Evolutionary conservation across 108 stramenopile genomes (phyloP).

Genomic region (Pseudonitzschia multistriata): DNA sequence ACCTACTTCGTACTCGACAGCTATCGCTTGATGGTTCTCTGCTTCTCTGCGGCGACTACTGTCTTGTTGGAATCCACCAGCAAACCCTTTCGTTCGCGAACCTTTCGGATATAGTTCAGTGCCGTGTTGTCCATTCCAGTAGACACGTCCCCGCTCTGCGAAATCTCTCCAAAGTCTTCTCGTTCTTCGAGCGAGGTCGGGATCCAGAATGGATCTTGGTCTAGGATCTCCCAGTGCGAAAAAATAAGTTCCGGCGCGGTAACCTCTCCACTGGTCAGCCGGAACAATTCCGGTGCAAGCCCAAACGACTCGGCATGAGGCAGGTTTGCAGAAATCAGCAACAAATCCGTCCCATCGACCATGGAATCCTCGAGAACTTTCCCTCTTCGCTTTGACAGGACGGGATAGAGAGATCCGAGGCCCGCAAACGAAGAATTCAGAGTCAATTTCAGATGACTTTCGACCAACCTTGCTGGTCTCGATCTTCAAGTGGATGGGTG

Average conservation of each 20-base stretch:
- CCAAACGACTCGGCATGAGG: conserved; percentile 90
- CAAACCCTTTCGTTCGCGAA: conserved; percentile 83
- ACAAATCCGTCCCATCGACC: conserved; percentile 90
- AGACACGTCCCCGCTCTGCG: conserved; percentile 70
- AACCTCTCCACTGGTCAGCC: conserved; percentile 84
- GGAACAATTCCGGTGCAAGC: conserved; percentile 76
- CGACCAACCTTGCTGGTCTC: conserved; percentile 76
- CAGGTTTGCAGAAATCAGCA: conserved; percentile 72
- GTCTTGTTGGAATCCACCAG: conserved; percentile 82
- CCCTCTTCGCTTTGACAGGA: conserved; percentile 82
- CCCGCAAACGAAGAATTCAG: conserved; percentile 81
- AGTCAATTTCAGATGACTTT: conserved; percentile 76
- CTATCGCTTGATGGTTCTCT: conserved; percentile 85
- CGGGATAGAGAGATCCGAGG: conserved; percentile 76
- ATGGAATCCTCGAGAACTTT: conserved; percentile 85
- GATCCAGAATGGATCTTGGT: conserved; percentile 93
- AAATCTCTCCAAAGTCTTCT: conserved; percentile 88
- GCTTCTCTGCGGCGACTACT: conserved; percentile 90
- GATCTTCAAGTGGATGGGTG: conserved; percentile 31
- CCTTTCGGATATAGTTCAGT: conserved; percentile 76
- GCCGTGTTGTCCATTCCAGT: conserved; percentile 86
- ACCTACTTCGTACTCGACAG: background rate
- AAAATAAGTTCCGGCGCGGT: conserved; percentile 88
- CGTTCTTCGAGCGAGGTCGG: conserved; percentile 88
- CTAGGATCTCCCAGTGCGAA: conserved; percentile 79